These are phyloP conservation scores for Penicillium oxalicum DNA, from an alignment of 2,329 filamentous ascomycete species.

Conservation along the genomic window DNA sequence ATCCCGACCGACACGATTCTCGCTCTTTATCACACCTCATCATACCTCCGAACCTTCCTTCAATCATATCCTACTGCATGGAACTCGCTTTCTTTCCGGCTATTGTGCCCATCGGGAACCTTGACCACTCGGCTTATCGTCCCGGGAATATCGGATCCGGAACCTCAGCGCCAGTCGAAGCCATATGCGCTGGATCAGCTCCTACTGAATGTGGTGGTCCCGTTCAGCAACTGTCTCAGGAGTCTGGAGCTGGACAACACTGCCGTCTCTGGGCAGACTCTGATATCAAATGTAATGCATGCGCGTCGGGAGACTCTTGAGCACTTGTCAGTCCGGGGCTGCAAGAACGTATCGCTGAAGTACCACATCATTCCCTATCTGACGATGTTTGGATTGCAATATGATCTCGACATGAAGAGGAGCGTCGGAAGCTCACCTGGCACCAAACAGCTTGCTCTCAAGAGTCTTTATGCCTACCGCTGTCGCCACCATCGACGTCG, in stretches of 20 bases:
- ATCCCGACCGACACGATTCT: slow-evolving; percentile 52
- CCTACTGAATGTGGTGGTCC: slow-evolving; percentile 50
- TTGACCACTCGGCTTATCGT: slow-evolving; percentile 29
- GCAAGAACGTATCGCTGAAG: slow-evolving; percentile 60
- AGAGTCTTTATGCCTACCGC: slow-evolving; percentile 56
- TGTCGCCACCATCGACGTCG: slow-evolving; percentile 57
- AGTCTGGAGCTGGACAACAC: slow-evolving; percentile 58
- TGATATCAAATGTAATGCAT: slow-evolving; percentile 51
- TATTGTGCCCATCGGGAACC: slow-evolving; percentile 39
- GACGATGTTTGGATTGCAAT: slow-evolving; percentile 42
- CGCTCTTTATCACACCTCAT: slow-evolving; percentile 54
- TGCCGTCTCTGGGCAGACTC: slow-evolving; percentile 52
- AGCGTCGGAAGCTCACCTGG: slow-evolving; percentile 28
- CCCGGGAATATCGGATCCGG: slow-evolving; percentile 28
- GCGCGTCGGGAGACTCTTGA: slow-evolving; percentile 50
- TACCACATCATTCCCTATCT: slow-evolving; percentile 58
- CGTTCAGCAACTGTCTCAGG: slow-evolving; percentile 51
- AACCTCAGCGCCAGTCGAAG: slow-evolving; percentile 46
- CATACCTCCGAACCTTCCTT: slow-evolving; percentile 50
- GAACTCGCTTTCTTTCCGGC: slow-evolving; percentile 55
- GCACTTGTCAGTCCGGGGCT: slow-evolving; percentile 56
- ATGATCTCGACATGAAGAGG: slow-evolving; percentile 41
- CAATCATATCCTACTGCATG: slow-evolving; percentile 55
- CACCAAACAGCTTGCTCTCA: slow-evolving; percentile 46
- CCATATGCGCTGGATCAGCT: slow-evolving; percentile 55